Conservation (phyloP, 441 rosid species). For the Corymbia calophylla region DNA sequence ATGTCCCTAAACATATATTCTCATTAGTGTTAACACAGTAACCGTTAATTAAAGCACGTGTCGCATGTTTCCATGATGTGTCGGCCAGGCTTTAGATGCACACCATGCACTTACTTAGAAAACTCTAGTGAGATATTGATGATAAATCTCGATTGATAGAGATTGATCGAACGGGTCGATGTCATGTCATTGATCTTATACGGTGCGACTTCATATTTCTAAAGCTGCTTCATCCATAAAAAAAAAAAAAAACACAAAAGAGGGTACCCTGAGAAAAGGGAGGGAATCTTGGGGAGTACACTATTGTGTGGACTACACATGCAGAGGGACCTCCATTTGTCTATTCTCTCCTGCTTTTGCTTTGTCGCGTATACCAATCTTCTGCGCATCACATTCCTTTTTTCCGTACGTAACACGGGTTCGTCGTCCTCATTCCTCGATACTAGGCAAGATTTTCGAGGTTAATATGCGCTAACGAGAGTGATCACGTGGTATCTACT, state of each 20-base stretch:
- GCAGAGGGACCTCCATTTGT: not conserved
- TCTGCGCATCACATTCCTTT: not conserved
- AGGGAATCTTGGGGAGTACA: not conserved
- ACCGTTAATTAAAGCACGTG: not conserved
- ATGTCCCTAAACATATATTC: conserved; percentile 12
- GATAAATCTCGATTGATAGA: not conserved
- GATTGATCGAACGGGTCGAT: not conserved
- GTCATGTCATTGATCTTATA: not conserved
- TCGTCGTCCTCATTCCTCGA: not conserved
- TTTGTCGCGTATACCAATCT: not conserved
- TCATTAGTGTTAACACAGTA: not conserved
- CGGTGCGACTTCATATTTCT: not conserved
- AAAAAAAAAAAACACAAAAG: not conserved
- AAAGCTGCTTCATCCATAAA: not conserved
- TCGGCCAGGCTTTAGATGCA: too few relatives aligned
- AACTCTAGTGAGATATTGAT: not conserved
- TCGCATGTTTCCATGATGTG: not conserved
- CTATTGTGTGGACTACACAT: not conserved
- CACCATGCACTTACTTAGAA: not conserved
- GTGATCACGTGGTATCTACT: not conserved
- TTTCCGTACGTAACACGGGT: not conserved
- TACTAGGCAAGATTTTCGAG: not conserved
- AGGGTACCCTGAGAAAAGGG: not conserved
- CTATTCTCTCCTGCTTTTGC: not conserved
- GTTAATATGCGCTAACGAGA: not conserved